Evolutionary conservation across 345 rosid species (phyloP), one percentile per base, ranked within the genome.

Genomic region (Hibiscus syriacus): DNA sequence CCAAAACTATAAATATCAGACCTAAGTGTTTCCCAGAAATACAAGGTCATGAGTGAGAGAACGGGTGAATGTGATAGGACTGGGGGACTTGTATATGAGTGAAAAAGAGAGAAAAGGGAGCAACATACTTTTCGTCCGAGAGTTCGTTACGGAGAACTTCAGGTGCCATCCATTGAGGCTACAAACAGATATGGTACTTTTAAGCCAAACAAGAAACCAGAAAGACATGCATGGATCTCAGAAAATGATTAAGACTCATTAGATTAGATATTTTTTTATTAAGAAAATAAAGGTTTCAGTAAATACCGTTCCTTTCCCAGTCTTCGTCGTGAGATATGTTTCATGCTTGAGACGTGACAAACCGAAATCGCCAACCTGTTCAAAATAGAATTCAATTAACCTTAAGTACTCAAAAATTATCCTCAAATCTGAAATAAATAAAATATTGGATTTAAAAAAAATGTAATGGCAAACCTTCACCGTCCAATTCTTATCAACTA

Each of bases 301-400:
- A 56, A 69, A 49, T 85, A 94, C 99, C 77, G 99, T 94, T 80
- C 99, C 99, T 74, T 84, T 94, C 65, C 97, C 97, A 1, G 92
- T 85, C 83, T 81, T 89, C 48, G 89, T 78, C 66, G 89, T 78
- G 52, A 94, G 83, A 78, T 77, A 89, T 29, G 97, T 85, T 75
- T 86, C 92, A 38, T 84, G 92, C 78, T 94, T 94, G 70, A 94
- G 84, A 74, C 97, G 99, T 6, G 99, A 94, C 65, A 94, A 84
- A 76, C 99, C 99, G 83, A 94, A 94, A 83, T 94, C 99, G 65
- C 95, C 95, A 67, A 94, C 99, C 99, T 94, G 81, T 75, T 57
- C 16, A 77, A 50, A 50, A 75, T 26, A 62, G 54, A n/a, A 70
- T 46, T 9, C 43, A n/a, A 7, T 32, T 32, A 46, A 29, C 22